A percentile compares a stretch with the other conserved stretches of the same genome.
Evolutionary conservation across 352 stramenopile genomes (phyloP).

Genomic region (Phytophthora citrophthora): DNA sequence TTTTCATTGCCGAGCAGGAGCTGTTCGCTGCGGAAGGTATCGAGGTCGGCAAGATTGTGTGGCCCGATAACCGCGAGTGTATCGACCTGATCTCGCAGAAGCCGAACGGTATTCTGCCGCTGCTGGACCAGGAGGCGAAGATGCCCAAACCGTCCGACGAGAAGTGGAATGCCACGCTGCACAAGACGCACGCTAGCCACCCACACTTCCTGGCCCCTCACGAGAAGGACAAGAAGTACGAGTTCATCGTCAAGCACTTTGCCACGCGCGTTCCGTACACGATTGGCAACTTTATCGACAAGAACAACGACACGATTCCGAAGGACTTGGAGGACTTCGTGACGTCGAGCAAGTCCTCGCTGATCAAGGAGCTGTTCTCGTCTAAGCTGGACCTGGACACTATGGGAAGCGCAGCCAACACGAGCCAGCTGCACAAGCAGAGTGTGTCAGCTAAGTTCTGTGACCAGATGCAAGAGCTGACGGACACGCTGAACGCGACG

Average conservation of each 20-base stretch:
- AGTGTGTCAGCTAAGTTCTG: constrained; percentile 88
- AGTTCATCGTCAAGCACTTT: constrained; percentile 97
- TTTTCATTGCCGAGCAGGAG: constrained; percentile 89
- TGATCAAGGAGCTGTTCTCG: constrained; percentile 89
- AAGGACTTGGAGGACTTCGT: constrained; percentile 92
- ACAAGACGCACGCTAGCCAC: constrained; percentile 79
- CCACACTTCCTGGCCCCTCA: constrained; percentile 80
- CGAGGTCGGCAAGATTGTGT: constrained; percentile 83
- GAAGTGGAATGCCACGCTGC: constrained; percentile 85
- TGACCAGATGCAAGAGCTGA: constrained; percentile 87
- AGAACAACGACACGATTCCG: constrained; percentile 96
- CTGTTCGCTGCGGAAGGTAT: constrained; percentile 84
- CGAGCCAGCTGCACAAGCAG: constrained; percentile 52
- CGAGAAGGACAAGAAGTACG: constrained; percentile 91
- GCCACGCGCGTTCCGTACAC: constrained; percentile 95
- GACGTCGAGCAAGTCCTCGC: constrained; percentile 70
- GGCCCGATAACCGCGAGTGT: constrained; percentile 86
- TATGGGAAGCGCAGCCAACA: constrained; percentile 47
- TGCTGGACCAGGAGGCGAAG: constrained; percentile 83
- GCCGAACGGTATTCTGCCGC: constrained; percentile 79
- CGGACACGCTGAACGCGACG: constrained; percentile 86
- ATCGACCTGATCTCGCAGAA: constrained; percentile 87
- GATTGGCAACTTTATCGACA: constrained; percentile 95
- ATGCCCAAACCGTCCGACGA: constrained; percentile 84
- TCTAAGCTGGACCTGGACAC: constrained; percentile 59